phyloP scores from a whole-genome alignment of 352 stramenopile species.

The Phytophthora rubi region DNA sequence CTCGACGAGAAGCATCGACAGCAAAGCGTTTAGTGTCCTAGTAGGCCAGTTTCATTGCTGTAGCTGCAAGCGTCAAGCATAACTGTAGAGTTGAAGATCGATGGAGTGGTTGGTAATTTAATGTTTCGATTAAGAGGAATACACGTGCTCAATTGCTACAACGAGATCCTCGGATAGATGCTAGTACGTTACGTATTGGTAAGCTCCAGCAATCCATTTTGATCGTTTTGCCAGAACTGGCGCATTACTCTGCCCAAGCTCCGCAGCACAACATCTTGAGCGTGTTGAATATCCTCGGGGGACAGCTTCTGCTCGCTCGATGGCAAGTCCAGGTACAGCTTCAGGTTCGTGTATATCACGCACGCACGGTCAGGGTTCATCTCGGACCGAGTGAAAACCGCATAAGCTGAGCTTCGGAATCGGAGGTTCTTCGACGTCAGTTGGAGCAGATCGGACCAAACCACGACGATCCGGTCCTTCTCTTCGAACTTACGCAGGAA shows the following conservation, averaged over 20 bases:
- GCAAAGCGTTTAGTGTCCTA: too few species aligned
- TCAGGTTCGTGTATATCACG: constrained; percentile 19
- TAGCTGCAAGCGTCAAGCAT: too few species aligned
- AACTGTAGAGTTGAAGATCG: too few species aligned
- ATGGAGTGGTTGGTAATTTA: too few species aligned
- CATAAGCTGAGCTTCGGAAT: constrained; percentile 5
- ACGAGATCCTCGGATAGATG: too few species aligned
- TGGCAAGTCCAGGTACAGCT: constrained; percentile 20
- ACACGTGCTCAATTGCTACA: too few species aligned
- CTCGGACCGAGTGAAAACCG: constrained; percentile 21
- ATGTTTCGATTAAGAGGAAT: too few species aligned
- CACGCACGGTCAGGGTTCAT: neutral
- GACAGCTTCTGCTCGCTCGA: neutral
- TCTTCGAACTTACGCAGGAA: constrained; percentile 28
- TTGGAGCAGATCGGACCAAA: constrained; percentile 26
- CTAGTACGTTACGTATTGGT: neutral
- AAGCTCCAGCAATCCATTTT: constrained; percentile 20
- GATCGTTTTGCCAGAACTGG: constrained; percentile 24
- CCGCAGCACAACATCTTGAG: constrained; percentile 18
- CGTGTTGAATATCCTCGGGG: constrained; percentile 12
- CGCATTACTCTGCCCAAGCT: constrained; percentile 13
- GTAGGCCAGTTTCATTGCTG: too few species aligned
- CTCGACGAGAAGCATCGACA: too few species aligned
- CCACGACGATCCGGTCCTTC: constrained; percentile 11
- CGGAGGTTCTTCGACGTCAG: constrained; percentile 17